Percentiles rank a stretch among this genome's conserved stretches.
Conservation (phyloP, 768 basidiomycete species). For the Nevesoporus exiguus region DNA sequence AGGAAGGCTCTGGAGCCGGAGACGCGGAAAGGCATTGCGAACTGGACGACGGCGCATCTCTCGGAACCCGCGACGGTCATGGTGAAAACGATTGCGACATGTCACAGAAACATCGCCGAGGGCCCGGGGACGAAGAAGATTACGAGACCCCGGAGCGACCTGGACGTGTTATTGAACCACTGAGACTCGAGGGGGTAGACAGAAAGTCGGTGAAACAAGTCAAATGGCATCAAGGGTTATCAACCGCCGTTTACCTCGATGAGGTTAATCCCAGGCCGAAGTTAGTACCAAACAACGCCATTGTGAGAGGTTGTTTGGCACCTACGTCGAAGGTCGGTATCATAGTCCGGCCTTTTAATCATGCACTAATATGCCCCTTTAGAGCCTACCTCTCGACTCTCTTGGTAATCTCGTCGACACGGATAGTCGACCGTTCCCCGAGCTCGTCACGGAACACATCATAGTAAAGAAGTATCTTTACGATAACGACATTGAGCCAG, state of each 20-base stretch:
- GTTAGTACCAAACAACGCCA: conserved; percentile 39
- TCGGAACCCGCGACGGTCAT: conserved; percentile 3
- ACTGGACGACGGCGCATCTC: conserved; percentile 4
- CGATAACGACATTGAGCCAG: conserved; percentile 58
- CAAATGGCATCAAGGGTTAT: conserved; percentile 74
- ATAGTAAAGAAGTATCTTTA: conserved; percentile 79
- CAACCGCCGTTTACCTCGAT: conserved; percentile 58
- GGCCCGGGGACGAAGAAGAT: conserved; percentile 80
- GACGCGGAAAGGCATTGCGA: conserved; percentile 32
- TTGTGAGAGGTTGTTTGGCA: conserved; percentile 64
- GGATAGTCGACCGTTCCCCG: conserved; percentile 47
- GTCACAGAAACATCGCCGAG: conserved; percentile 48
- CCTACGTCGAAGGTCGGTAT: conserved; percentile 60
- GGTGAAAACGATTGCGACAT: conserved; percentile 29
- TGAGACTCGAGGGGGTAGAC: conserved; percentile 35
- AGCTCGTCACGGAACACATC: conserved; percentile 62
- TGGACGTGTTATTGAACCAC: conserved; percentile 39
- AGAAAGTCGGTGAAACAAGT: conserved; percentile 51
- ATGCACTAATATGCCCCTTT: conserved; percentile 8
- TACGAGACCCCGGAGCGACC: conserved; percentile 62
- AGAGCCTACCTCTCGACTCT: conserved; percentile 64
- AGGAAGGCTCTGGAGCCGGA: conserved; percentile 25
- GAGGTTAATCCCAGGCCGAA: conserved; percentile 54
- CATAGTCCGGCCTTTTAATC: neutral
- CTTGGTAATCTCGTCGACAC: conserved; percentile 68